Evolutionary conservation across 257 asterid genomes (phyloP), one percentile per base, ranked within the genome.

Genomic region (Jacaranda copaia): DNA sequence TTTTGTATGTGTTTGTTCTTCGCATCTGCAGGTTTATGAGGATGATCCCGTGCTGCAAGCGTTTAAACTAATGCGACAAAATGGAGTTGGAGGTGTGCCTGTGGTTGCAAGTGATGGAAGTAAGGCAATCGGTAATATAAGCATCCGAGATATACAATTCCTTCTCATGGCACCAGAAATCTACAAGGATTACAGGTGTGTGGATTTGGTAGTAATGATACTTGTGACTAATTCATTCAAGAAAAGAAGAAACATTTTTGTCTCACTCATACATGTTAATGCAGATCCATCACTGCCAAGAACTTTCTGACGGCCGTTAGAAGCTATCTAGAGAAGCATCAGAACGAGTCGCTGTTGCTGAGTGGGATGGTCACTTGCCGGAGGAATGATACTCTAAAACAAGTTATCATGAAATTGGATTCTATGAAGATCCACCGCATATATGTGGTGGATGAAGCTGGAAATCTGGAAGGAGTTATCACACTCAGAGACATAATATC

Each of bases 31-130:
- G 97, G 97, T 96, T 38, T 14, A 76, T 1, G 97, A 89, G 83
- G 98, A 96, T 38, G 99, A 96, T 36, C 97, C 99, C 1, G 99
- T 96, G 66, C 88, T 96, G 83, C 97, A 93, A 82, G 98, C 99
- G 18, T 96, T 96, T 76, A 96, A 93, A 72, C 72, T 93, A 45
- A 93, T 93, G 99, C 85, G 97, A 75, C 95, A 87, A 74, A 86
- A 93, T 32, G 98, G 97, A 49, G 93, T 93, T 15, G 99, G 99
- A 72, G 99, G 95, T 14, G 77, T 96, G 12, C 99, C 99, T 0
- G 97, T 96, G 65, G 93, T 96, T 49, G 91, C 84, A 56, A 86
- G 87, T 60, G 91, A 83, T 71, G 97, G 97, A 58, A 87, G 32
- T 20, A 91, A 88, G 75, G 93, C 98, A 14, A 82, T 96, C 43